Percentiles rank a stretch among this genome's conserved stretches.
Conservation (phyloP, 2,329 filamentous ascomycete species). For the Aureobasidium sp. region DNA sequence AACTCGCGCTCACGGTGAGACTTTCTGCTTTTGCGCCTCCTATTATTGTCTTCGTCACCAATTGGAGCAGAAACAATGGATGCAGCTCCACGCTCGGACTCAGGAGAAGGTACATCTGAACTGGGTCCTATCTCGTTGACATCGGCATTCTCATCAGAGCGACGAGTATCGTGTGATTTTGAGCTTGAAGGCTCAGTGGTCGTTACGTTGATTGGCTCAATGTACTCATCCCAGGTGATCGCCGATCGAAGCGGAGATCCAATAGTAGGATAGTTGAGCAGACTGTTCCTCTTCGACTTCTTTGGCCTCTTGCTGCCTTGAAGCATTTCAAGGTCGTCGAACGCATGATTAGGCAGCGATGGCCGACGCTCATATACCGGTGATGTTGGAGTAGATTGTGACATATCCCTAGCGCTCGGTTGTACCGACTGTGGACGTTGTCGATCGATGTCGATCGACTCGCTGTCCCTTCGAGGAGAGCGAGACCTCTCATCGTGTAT, state of each 20-base stretch:
- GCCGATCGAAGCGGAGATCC: constrained; percentile 41
- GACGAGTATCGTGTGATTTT: neutral
- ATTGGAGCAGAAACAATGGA: constrained; percentile 25
- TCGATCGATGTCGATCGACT: neutral
- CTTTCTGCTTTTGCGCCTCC: constrained; percentile 29
- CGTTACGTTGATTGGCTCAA: constrained; percentile 22
- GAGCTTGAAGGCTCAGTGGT: neutral
- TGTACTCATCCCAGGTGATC: constrained; percentile 38
- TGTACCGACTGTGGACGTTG: neutral
- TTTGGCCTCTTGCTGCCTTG: constrained; percentile 37
- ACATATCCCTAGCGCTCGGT: neutral
- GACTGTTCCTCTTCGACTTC: constrained; percentile 39
- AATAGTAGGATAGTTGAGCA: constrained; percentile 35
- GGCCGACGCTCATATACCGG: constrained; percentile 6
- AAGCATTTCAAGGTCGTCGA: constrained; percentile 30
- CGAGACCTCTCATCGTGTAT: neutral
- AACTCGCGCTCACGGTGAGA: constrained; percentile 26
- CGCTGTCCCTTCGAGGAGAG: constrained; percentile 1
- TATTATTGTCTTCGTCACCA: constrained; percentile 28
- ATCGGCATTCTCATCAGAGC: neutral
- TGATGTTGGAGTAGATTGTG: constrained; percentile 9
- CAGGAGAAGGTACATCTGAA: neutral
- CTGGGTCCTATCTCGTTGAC: neutral
- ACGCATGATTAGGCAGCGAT: constrained; percentile 30
- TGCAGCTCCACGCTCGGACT: constrained; percentile 20